Evolutionary conservation across 192 early-diverging fungal species (phyloP).

Genomic region (Helicostylum pulchrum): DNA sequence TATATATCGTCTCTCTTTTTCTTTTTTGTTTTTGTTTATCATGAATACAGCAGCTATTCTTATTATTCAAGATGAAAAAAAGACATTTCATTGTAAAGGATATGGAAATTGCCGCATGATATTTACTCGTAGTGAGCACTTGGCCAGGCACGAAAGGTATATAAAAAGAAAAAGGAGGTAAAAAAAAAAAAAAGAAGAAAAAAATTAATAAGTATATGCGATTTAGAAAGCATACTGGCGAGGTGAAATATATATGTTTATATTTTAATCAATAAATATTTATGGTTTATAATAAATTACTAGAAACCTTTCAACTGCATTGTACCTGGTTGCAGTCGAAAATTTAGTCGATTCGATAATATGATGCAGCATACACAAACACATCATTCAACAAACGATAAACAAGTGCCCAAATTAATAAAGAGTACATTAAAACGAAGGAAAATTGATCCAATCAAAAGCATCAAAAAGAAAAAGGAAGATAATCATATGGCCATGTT

Average conservation of each 20-base stretch:
- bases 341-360: constrained; percentile 75
- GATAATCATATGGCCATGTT: neutral
- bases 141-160: constrained; percentile 15
- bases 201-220: no score
- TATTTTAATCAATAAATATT: no score
- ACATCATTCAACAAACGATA: constrained; percentile 32
- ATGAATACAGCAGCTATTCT: no score
- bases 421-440: neutral
- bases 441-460: neutral
- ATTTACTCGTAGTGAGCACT: constrained; percentile 48
- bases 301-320: constrained; percentile 76
- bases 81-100: constrained; percentile 46
- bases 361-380: constrained; percentile 83
- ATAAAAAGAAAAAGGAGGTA: neutral
- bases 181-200: no score
- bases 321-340: constrained; percentile 58
- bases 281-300: neutral
- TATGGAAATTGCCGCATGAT: constrained; percentile 49
- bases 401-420: neutral
- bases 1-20: no score
- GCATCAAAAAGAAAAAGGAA: neutral
- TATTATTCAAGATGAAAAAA: constrained; percentile 4
- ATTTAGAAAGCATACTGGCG: constrained; percentile 39
- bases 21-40: no score
- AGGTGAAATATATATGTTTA: constrained; percentile 1